Evolutionary conservation across 179 eudicot species (phyloP), one percentile per base, ranked within the genome.

Genomic region (Amaranthus tricolor): DNA sequence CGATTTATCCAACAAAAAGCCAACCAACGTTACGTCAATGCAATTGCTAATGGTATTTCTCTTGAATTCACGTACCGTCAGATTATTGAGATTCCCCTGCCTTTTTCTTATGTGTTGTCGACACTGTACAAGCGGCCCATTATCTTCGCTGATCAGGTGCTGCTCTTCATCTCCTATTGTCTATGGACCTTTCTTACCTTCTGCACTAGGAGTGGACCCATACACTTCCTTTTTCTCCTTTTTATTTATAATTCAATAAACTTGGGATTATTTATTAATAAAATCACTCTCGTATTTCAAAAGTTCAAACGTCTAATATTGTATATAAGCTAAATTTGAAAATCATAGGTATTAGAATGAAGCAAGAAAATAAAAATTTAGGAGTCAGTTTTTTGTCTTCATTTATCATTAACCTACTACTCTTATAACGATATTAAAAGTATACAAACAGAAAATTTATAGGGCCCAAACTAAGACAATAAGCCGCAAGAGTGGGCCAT

Each of bases 121-220:
- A 61, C 50, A 65, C 55, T 74, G 81, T 79, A 79, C 77, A 77
- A 75, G 82, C 76, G 85, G 84, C 79, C 86, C 91, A 82, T 61
- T 74, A 57, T 84, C 78, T 69, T 76, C 83, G 86, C 89, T 80
- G 91, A 81, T 79, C 87, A 86, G 88, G 89, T 88, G 85, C 87
- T 84, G 88, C 85, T 16, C 49, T 81, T 7, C 51, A 1, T 45
- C 21, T 16, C 14, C 14, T 12, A 44, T n/a, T 4, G 10, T 9
- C 7, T 8, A 69, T 64, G 62, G 81, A 54, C 81, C 80, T 70
- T 31, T 49, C 66, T 71, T 76, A 3, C 8, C 11, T 44, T 45
- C 5, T 53, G 63, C 73, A 65, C 79, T 16, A 44, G 76, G 76
- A 83, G 81, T 81, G 76, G 76, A 83, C 83, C 83, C 74, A 73